Conservation (phyloP, 306 rosid genomes). For the Cicer chorassanicum region DNA sequence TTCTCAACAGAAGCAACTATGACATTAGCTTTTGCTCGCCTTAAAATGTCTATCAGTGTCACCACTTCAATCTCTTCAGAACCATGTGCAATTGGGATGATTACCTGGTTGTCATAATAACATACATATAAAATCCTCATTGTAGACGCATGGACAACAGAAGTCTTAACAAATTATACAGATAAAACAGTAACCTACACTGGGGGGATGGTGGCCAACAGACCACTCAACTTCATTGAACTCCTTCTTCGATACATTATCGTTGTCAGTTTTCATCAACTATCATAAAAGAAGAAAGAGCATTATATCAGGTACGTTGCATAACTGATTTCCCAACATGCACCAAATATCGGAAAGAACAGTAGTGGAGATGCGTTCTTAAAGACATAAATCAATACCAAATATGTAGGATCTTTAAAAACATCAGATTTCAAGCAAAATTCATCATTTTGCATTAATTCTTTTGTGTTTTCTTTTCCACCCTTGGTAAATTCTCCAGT, state of each 20-base stretch:
- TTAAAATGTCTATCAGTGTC: conserved; percentile 76
- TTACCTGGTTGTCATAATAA: conserved; percentile 61
- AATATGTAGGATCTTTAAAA: conserved; percentile 23
- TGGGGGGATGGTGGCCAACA: conserved; percentile 66
- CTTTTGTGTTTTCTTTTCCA: not conserved
- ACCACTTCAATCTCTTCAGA: conserved; percentile 90
- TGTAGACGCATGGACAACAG: conserved; percentile 39
- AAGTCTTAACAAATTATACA: conserved; percentile 15
- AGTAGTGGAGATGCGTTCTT: not conserved
- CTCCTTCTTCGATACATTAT: conserved; percentile 67
- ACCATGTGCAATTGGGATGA: conserved; percentile 88
- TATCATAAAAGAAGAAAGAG: conserved; percentile 49
- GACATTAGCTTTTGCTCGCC: conserved; percentile 90
- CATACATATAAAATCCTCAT: conserved; percentile 22
- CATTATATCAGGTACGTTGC: conserved; percentile 32
- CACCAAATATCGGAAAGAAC: conserved; percentile 32
- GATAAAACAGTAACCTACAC: conserved; percentile 59
- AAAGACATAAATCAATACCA: conserved; percentile 4
- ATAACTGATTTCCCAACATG: not conserved
- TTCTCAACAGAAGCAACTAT: conserved; percentile 86
- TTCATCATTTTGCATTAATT: not conserved
- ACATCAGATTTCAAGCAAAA: conserved; percentile 24
- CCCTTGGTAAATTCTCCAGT: not conserved
- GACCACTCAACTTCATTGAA: conserved; percentile 88
- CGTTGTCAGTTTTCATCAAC: conserved; percentile 59